A percentile compares a stretch with the other conserved stretches of the same genome.
These are phyloP conservation scores for Calamus simplicifolius DNA, from an alignment of 176 grass and related monocot genomes.

Conservation along the genomic window DNA sequence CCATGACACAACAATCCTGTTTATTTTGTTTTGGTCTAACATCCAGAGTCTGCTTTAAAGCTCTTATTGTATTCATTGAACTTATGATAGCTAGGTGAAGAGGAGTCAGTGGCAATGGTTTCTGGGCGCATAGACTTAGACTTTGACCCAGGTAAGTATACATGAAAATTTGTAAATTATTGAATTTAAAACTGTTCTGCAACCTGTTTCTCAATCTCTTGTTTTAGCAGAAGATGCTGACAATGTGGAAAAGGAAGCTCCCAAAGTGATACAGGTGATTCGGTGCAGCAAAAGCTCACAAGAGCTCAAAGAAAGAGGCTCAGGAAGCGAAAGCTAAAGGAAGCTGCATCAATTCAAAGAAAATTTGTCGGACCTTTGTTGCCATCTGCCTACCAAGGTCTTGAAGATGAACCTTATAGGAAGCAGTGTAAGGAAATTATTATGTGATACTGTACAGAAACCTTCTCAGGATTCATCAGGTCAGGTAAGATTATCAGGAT, in stretches of 20 bases:
- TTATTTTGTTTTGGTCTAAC: too few relatives aligned
- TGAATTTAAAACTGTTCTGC: not conserved
- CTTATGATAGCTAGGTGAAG: not conserved
- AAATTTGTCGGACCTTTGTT: slow-evolving; percentile 18
- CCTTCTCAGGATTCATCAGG: too few relatives aligned
- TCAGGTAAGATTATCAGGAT: too few relatives aligned
- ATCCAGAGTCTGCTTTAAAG: too few relatives aligned
- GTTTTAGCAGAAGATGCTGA: slow-evolving; percentile 4
- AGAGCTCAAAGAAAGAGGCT: slow-evolving; percentile 24
- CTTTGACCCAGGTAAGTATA: slow-evolving; percentile 8
- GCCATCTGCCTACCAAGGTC: not conserved
- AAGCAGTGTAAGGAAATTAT: not conserved
- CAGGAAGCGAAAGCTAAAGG: slow-evolving; percentile 23
- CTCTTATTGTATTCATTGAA: too few relatives aligned
- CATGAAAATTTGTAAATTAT: not conserved
- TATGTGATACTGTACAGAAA: too few relatives aligned
- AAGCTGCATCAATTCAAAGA: slow-evolving; percentile 7
- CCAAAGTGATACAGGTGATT: not conserved
- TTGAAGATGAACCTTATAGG: not conserved
- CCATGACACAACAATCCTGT: too few relatives aligned
- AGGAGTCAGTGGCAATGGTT: not conserved
- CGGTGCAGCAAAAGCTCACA: slow-evolving; percentile 4
- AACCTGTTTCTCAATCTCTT: not conserved
- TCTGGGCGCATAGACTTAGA: not conserved
- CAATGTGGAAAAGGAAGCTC: slow-evolving; percentile 3